Base-by-base conservation (phyloP, 2,329 filamentous ascomycete genomes). In the Thelonectria discophora region DNA sequence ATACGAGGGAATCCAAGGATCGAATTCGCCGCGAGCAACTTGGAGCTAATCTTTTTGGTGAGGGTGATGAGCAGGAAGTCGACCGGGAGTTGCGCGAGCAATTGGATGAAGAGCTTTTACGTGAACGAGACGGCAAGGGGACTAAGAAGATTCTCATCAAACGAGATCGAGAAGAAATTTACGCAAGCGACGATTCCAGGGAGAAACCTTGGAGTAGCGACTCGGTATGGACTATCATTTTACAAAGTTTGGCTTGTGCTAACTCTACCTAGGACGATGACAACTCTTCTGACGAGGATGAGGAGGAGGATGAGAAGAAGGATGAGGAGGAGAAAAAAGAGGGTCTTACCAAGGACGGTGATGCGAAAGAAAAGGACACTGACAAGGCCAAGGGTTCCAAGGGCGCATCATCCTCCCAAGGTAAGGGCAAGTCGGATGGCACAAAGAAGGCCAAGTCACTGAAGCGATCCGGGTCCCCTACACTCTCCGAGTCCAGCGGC, bases 401-500 rank as follows among this genome's bases (percentile, higher is more conserved):
- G 75, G 92, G 91, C 27, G 87, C 85, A 39, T 91, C 77, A 12
- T 84, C 84, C 3, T 80, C 84, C 0, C 75, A 81, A 30, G 80
- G 79, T 52, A 86, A 84, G 72, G 80, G 79, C 55, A 79, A 79
- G 57, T 71, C 76, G 11, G 74, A 76, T 21, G 67, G 75, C 13
- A 52, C 60, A 1, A 87, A 86, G 75, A 87, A 86, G 73, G 76
- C 77, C 69, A 88, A 87, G 72, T 84, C 82, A 32, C 85, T 94
- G 54, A 97, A 97, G 80, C 89, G 94, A 30, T 86, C 92, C 32
- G 93, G 93, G 17, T 97, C 93, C 15, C 93, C 94, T 3, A 90
- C 94, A 66, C 84, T 91, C 32, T 97, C 93, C 2, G 94, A 98
- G 74, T 93, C 93, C 10, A 97, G 93, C 74, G 94, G 93, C 55